A percentile compares a stretch with the other conserved stretches of the same genome.
phyloP scores from a whole-genome alignment of 2,329 filamentous ascomycete genomes.

The Aspergillus cejpii region DNA sequence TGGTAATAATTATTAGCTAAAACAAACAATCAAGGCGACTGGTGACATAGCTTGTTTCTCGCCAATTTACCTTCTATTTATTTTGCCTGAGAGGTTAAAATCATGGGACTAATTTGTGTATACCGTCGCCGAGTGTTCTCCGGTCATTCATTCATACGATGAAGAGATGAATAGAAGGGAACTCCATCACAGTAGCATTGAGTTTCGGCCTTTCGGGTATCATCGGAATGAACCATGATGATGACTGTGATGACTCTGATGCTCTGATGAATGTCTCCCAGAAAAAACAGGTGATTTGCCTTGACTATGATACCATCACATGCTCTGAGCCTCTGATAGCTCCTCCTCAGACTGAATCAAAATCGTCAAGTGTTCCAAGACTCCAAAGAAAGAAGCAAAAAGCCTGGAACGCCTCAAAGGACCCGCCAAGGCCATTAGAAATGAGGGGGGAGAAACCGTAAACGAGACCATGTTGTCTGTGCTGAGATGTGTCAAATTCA shows the following conservation, averaged over 20 bases:
- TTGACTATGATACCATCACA: too few relatives aligned
- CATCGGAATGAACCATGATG: not conserved
- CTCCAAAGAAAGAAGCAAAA: conserved; percentile 2
- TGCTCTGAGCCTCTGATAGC: too few relatives aligned
- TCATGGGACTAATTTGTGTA: not conserved
- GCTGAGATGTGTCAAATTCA: conserved; percentile 13
- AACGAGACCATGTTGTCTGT: conserved; percentile 12
- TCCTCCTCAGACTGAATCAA: conserved; percentile 10
- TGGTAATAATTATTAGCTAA: too few relatives aligned
- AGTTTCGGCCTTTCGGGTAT: too few relatives aligned
- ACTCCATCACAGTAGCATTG: too few relatives aligned
- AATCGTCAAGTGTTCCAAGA: conserved; percentile 10
- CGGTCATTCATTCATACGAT: not conserved
- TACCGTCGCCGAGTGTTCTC: not conserved
- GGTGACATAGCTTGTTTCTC: not conserved
- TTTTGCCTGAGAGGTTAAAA: not conserved
- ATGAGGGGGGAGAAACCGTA: conserved; percentile 8
- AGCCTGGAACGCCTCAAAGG: conserved; percentile 10
- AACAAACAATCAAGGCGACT: not conserved
- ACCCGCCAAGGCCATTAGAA: conserved; percentile 13
- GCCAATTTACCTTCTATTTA: not conserved
- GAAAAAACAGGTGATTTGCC: conserved; percentile 10
- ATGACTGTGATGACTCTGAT: conserved; percentile 1
- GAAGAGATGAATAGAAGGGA: too few relatives aligned
- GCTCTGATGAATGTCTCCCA: conserved; percentile 7